Evolutionary conservation across 108 stramenopile genomes (phyloP), one percentile per base, ranked within the genome.

Genomic region (Poteriospumella lacustris): DNA sequence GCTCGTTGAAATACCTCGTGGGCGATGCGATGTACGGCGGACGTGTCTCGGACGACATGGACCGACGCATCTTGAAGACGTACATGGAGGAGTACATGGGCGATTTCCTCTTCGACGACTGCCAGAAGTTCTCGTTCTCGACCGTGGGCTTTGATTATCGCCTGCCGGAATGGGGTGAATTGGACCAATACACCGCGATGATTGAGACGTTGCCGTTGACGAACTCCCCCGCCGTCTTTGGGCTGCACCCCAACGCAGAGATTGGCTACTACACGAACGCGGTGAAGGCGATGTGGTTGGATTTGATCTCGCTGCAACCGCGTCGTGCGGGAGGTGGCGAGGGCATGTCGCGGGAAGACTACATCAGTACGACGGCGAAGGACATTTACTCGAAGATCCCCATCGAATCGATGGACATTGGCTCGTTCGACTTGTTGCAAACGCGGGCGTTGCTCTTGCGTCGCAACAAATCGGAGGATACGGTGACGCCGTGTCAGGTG

Each of bases 1-100:
- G 89, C n/a, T 83, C 81, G 39, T 73, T 90, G 19, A 87, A 87
- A 78, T 90, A 90, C 67, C 77, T 90, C 42, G 85, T 90, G 24
- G 89, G 89, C 5, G 88, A 89, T 67, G 88, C 89, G 42, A 90
- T 90, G 89, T 90, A 90, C 78, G 89, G 89, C 19, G 89, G 89
- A 12, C 82, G 89, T 28, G 89, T 90, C 15, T 83, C 81, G 5
- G 89, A 90, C 70, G 86, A 88, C 59, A 88, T 88, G 86, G 89
- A 90, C 75, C 77, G 89, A 43, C 82, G 89, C 43, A 86, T 90
- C 24, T 80, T 90, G 39, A 34, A 56, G 34, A 90, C 89, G 26
- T 90, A 90, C 70, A 60, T 90, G 52, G 56, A 88, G 28, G 89
- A 90, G 75, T 90, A 89, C 83, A 90, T 90, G 89, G 89, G 89